These are phyloP conservation scores for Neurospora sp. DNA, from an alignment of 495 filamentous ascomycete species.

Conservation along the genomic window DNA sequence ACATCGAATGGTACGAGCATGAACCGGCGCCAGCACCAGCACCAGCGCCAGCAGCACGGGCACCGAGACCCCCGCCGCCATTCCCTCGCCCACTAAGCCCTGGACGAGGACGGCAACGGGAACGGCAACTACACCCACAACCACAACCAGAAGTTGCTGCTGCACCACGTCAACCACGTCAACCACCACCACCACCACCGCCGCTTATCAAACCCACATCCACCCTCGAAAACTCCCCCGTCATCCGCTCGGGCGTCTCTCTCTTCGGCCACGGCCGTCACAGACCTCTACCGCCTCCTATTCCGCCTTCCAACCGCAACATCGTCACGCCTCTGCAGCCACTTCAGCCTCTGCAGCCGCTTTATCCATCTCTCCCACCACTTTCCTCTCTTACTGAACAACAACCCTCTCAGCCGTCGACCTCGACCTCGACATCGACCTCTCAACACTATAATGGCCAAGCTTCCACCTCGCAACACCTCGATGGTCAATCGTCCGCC, in stretches of 20 bases:
- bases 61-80: neutral
- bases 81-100: neutral
- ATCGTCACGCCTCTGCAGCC: neutral
- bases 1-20: neutral
- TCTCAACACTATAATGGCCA: neutral
- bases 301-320: neutral
- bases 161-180: neutral
- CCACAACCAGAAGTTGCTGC: neutral
- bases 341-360: neutral
- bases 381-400: neutral
- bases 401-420: neutral
- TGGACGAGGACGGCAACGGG: neutral
- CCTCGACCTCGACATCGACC: neutral
- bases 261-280: neutral
- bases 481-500: neutral
- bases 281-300: neutral
- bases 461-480: neutral
- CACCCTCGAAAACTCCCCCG: neutral
- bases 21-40: neutral
- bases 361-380: neutral
- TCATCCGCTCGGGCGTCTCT: neutral
- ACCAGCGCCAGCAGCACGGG: neutral
- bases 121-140: neutral
- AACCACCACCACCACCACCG: no score
- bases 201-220: neutral